Percentiles rank a stretch among this genome's conserved stretches.
These are phyloP conservation scores for Pyrus bretschneideri DNA, from an alignment of 306 rosid genomes.

Conservation along the genomic window DNA sequence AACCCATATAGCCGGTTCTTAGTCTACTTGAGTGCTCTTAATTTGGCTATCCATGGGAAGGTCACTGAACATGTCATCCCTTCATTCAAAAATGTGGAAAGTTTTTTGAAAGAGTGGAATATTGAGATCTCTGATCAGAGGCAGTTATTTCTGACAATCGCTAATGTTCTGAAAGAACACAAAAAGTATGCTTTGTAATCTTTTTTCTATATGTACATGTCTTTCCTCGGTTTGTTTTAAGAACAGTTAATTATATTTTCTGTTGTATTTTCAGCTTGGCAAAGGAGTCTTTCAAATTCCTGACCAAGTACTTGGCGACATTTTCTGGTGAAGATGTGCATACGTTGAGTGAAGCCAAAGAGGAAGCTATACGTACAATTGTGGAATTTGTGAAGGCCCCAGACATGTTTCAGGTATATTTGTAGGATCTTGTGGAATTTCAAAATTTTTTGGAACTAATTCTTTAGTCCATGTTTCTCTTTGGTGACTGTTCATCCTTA, in stretches of 20 bases:
- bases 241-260: background rate
- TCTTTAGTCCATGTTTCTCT: background rate
- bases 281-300: conserved; percentile 75
- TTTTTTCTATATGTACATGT: background rate
- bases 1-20: conserved; percentile 63
- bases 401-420: conserved; percentile 72
- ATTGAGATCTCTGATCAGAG: conserved; percentile 67
- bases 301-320: conserved; percentile 67
- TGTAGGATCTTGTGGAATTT: background rate
- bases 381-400: conserved; percentile 82
- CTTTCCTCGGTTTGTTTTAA: background rate
- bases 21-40: conserved; percentile 72
- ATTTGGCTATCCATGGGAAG: conserved; percentile 68
- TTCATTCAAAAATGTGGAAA: conserved; percentile 69
- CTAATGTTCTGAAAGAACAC: conserved; percentile 76
- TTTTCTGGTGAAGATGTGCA: conserved; percentile 69
- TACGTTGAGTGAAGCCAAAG: conserved; percentile 70
- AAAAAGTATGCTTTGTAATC: conserved; percentile 47
- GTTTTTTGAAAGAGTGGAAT: conserved; percentile 90
- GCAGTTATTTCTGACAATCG: conserved; percentile 57
- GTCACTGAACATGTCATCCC: conserved; percentile 67
- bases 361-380: conserved; percentile 77
- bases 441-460: background rate
- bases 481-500: background rate
- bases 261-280: conserved; percentile 44